Conservation (phyloP, 345 rosid genomes). For the Mallotus nudiflorus region DNA sequence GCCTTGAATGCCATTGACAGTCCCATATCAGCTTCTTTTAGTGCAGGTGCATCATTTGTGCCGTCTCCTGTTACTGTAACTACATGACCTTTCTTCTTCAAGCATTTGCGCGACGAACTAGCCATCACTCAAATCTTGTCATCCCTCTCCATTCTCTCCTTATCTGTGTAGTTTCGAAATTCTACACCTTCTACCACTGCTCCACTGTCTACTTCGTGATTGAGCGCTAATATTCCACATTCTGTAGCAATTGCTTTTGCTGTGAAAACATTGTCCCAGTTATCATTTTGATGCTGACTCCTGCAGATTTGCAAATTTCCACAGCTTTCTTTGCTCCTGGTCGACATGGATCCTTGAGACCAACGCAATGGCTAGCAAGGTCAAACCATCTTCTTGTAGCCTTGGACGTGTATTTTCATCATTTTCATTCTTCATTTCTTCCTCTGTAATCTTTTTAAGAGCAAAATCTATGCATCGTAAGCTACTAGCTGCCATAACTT, state of each 20-base stretch:
- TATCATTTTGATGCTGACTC: slow-evolving; percentile 31
- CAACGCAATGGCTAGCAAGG: slow-evolving; percentile 28
- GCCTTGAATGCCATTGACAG: slow-evolving; percentile 34
- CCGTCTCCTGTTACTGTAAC: slow-evolving; percentile 37
- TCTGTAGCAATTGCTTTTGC: slow-evolving; percentile 34
- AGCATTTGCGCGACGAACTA: slow-evolving; percentile 30
- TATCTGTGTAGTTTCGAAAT: slow-evolving; percentile 26
- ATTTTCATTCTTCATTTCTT: background rate
- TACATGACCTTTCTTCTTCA: slow-evolving; percentile 28
- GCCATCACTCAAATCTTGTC: slow-evolving; percentile 32
- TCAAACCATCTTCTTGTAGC: slow-evolving; percentile 24
- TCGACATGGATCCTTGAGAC: slow-evolving; percentile 35
- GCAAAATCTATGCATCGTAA: slow-evolving; percentile 37
- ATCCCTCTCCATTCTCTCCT: slow-evolving; percentile 22
- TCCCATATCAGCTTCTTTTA: slow-evolving; percentile 34
- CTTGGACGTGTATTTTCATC: background rate
- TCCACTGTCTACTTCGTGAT: slow-evolving; percentile 1
- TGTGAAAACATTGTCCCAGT: slow-evolving; percentile 33
- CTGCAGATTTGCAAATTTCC: slow-evolving; percentile 24
- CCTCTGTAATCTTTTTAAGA: slow-evolving; percentile 13
- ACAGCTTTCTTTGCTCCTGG: slow-evolving; percentile 31
- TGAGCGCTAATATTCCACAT: slow-evolving; percentile 24
- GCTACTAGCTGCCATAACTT: slow-evolving; percentile 33
- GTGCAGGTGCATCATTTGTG: slow-evolving; percentile 33
- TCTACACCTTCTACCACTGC: slow-evolving; percentile 27